Evolutionary conservation across 768 basidiomycete species (phyloP).

Genomic region (Amanita phalloides): DNA sequence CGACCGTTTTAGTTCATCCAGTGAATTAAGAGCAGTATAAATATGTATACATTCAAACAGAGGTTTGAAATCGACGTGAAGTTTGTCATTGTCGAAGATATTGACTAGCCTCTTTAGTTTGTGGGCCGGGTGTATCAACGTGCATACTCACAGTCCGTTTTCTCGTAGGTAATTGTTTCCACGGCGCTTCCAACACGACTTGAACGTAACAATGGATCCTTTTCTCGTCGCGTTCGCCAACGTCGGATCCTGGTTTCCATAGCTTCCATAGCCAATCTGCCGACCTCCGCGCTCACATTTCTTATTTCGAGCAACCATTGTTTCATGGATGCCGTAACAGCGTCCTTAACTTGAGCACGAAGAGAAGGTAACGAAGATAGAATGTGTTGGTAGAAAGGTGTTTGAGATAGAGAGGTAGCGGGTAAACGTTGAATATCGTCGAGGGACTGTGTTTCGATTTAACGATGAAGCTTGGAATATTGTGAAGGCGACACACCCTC

Average conservation of each 20-base stretch:
- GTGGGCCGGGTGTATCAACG: not conserved
- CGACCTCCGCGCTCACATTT: conserved; percentile 79
- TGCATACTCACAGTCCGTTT: conserved; percentile 76
- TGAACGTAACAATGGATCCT: conserved; percentile 65
- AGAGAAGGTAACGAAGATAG: conserved; percentile 87
- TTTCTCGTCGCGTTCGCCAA: conserved; percentile 79
- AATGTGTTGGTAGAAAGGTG: conserved; percentile 87
- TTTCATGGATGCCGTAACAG: conserved; percentile 91
- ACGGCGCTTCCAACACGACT: conserved; percentile 86
- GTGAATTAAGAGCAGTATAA: conserved; percentile 82
- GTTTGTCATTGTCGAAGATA: conserved; percentile 82
- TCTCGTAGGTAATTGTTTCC: conserved; percentile 86
- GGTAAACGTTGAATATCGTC: conserved; percentile 93
- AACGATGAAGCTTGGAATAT: conserved; percentile 18
- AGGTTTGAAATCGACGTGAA: conserved; percentile 89
- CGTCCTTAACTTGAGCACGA: conserved; percentile 81
- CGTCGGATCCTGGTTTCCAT: conserved; percentile 79
- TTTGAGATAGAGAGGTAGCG: conserved; percentile 79
- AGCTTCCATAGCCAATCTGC: conserved; percentile 76
- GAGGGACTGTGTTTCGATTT: conserved; percentile 54
- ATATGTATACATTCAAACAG: conserved; percentile 97
- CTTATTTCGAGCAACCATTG: conserved; percentile 95
- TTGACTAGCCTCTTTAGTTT: conserved; percentile 46
- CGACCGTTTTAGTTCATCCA: conserved; percentile 80
- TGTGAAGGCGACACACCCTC: conserved; percentile 52